Base-by-base conservation (phyloP, 495 filamentous ascomycete genomes). In the Apiosordaria backusii region DNA sequence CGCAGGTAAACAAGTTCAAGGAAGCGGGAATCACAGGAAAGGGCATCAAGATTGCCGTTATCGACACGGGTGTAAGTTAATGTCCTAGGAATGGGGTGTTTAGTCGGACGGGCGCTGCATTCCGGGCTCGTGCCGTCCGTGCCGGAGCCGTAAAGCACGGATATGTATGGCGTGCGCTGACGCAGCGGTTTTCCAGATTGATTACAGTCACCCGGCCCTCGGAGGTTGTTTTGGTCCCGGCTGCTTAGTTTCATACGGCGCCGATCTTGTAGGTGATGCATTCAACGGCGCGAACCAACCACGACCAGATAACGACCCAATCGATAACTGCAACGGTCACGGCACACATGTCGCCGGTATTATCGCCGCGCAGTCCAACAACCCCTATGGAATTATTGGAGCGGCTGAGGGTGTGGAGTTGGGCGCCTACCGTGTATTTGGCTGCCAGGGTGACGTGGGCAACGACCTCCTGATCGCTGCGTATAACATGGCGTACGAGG, bases 141-240 rank as follows among this genome's bases (percentile, higher is more conserved):
- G n/a, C n/a, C n/a, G n/a, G n/a, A n/a, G n/a, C n/a, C n/a, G n/a
- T n/a, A n/a, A n/a, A n/a, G n/a, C n/a, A n/a, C n/a, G n/a, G n/a
- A n/a, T n/a, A n/a, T n/a, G 22, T 35, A n/a, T 10, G 19, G 18
- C 10, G n/a, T 4, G 63, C 21, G 50, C 71, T 75, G 64, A 76
- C 67, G 35, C 18, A 53, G 24, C 10, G 7, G 55, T 61, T n/a
- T 27, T 24, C 22, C 26, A 81, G 79, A 81, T 83, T 67, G 85
- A 88, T 69, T 88, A 85, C 67, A 80, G 68, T 0, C 85, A 87
- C 62, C 84, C 85, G 4, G 83, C 84, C 9, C 79, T 88, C 4
- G 85, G 85, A 24, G 85, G 85, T 60, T 86, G 84, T 64, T 82
- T 86, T 68, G 81, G 84, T 4, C 66, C 75, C 4, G 83, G 81